Conservation (phyloP, 768 basidiomycete species). For the Boletus coccyginus region DNA sequence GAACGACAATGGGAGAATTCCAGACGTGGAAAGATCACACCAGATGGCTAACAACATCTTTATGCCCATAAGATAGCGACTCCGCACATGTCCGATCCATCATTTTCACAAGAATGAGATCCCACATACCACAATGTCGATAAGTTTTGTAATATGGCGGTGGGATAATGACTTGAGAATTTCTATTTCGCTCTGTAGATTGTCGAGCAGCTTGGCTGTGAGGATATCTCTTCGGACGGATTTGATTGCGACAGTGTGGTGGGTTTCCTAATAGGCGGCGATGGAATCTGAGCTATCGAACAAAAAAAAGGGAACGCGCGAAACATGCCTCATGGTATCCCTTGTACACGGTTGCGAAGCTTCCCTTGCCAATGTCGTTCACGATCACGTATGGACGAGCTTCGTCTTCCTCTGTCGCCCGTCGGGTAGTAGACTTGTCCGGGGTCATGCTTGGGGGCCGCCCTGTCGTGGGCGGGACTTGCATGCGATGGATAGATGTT, state of each 20-base stretch:
- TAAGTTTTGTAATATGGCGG: constrained; percentile 87
- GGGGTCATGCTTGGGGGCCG: constrained; percentile 23
- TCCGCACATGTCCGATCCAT: neutral
- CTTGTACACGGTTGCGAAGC: constrained; percentile 95
- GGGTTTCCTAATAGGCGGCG: constrained; percentile 56
- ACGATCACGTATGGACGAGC: constrained; percentile 75
- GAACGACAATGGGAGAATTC: neutral
- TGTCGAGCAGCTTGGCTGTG: constrained; percentile 91
- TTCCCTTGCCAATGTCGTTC: constrained; percentile 80
- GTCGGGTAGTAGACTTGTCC: constrained; percentile 25
- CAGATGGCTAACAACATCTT: neutral
- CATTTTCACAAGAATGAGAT: neutral
- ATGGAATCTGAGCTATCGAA: neutral
- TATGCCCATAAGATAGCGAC: neutral
- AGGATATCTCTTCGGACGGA: constrained; percentile 86
- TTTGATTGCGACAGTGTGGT: constrained; percentile 87
- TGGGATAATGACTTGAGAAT: constrained; percentile 94
- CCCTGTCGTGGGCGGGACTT: constrained; percentile 19
- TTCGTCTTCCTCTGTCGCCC: constrained; percentile 60
- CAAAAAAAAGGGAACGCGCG: neutral
- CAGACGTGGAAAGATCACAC: neutral
- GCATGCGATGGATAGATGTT: constrained; percentile 16
- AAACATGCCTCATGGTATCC: constrained; percentile 81
- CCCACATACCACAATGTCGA: constrained; percentile 81
- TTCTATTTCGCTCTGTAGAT: constrained; percentile 96